Base-by-base conservation (phyloP, 2,329 filamentous ascomycete genomes). In the Bipolaris zeicola region DNA sequence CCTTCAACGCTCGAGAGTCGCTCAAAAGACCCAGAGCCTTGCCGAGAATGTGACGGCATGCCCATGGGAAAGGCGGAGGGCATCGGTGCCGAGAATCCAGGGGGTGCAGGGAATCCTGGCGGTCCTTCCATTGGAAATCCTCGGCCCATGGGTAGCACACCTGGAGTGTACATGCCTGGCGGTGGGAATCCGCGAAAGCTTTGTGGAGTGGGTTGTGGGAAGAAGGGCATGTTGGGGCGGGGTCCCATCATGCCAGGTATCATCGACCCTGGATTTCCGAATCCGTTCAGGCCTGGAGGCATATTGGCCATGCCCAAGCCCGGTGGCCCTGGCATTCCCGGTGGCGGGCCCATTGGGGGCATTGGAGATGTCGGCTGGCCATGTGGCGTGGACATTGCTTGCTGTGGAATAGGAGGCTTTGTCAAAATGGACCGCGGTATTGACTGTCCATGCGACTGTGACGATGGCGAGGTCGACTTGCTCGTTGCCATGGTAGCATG, bases 41-140 rank as follows among this genome's bases (percentile, higher is more conserved):
- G 91, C 60, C 92, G 85, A 7, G 89, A 89, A 76, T 96, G 92
- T 5, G 84, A 75, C 46, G 83, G 80, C 63, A 77, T 71, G 10
- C 67, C 63, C 60, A 76, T 71, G n/a, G 71, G 71, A 44, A 76
- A 77, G n/a, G 74, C 74, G 4, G 56, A 56, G 7, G 78, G 74
- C 22, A 75, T 71, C 8, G 70, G 64, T 34, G 53, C 62, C 4
- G 70, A 69, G 48, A 76, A 77, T 22, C 76, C 75, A 46, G 77
- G 74, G 46, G 76, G 72, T 26, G 78, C 67, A 20, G 75, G 71
- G 14, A 78, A 76, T 6, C 72, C 73, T 36, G 74, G 70, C 49
- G 86, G 85, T 2, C 78, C 77, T 26, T 85, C 82, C 65, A 83
- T 78, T 2, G 80, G 78, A 55, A 82, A 85, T 3, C 80, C 81